Evolutionary conservation across 768 basidiomycete genomes (phyloP).

Genomic region (Suillus tomentosus): DNA sequence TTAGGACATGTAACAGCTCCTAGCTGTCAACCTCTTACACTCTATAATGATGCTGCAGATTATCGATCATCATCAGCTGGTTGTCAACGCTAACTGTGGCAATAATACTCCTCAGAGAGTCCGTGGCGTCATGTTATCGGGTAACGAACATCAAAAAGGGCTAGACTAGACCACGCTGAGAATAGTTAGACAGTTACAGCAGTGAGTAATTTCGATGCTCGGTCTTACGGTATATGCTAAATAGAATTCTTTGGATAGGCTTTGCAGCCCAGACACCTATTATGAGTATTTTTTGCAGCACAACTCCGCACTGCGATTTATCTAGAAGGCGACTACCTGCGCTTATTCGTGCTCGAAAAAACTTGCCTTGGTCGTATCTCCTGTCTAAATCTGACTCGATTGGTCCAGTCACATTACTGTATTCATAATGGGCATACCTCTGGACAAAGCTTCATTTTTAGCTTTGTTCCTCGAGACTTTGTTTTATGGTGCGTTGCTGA

Average conservation of each 20-base stretch:
- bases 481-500: background rate
- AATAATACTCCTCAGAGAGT: background rate
- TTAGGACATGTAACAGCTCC: too few relatives aligned
- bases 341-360: background rate
- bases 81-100: background rate
- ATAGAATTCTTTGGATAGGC: background rate
- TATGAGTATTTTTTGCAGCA: background rate
- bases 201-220: background rate
- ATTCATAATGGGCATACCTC: constrained; percentile 1
- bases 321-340: background rate
- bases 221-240: background rate
- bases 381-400: background rate
- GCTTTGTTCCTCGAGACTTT: constrained; percentile 1
- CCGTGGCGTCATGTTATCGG: background rate
- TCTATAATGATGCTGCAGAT: too few relatives aligned
- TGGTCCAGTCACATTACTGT: background rate
- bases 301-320: background rate
- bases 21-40: too few relatives aligned
- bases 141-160: constrained; percentile 1
- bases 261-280: background rate
- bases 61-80: too few relatives aligned
- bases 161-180: background rate
- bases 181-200: background rate
- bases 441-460: constrained; percentile 1
- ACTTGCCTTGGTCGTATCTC: background rate